Evolutionary conservation across 106 monocot genomes (phyloP).

Genomic region (Allium fistulosum): DNA sequence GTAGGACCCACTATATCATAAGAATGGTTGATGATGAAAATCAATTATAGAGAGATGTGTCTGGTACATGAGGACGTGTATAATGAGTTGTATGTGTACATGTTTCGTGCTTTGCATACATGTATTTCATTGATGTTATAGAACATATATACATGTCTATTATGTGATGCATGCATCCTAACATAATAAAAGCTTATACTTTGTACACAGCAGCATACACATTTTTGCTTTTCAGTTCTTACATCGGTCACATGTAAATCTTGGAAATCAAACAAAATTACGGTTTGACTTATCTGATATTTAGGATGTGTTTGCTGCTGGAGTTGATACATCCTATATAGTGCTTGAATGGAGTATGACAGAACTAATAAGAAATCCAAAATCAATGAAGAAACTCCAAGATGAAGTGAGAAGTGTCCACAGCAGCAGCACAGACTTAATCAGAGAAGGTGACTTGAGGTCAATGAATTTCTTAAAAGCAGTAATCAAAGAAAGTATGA

Average conservation of each 20-base stretch:
- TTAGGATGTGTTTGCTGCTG: slow-evolving; percentile 25
- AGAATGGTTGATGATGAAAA: no score
- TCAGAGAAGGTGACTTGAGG: slow-evolving; percentile 10
- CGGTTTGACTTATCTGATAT: no score
- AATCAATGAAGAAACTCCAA: slow-evolving; percentile 10
- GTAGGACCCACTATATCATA: no score
- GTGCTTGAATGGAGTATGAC: slow-evolving; percentile 27
- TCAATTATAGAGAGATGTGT: no score
- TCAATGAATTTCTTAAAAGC: slow-evolving; percentile 16
- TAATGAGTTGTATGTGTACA: no score
- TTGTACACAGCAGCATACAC: not conserved
- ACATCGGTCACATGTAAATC: no score
- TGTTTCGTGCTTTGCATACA: not conserved
- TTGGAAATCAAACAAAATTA: not conserved
- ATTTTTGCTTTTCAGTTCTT: no score
- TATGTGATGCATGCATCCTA: not conserved
- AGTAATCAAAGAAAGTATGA: not conserved
- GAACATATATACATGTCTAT: not conserved
- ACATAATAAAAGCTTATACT: not conserved
- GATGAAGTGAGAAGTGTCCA: slow-evolving; percentile 6
- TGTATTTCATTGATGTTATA: no score
- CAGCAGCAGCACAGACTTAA: not conserved
- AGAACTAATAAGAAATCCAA: slow-evolving; percentile 21
- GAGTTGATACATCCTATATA: slow-evolving; percentile 17
- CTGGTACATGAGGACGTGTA: no score